Percentiles rank a stretch among this genome's conserved stretches.
These are phyloP conservation scores for Echium plantagineum DNA, from an alignment of 257 asterid species.

Conservation along the genomic window DNA sequence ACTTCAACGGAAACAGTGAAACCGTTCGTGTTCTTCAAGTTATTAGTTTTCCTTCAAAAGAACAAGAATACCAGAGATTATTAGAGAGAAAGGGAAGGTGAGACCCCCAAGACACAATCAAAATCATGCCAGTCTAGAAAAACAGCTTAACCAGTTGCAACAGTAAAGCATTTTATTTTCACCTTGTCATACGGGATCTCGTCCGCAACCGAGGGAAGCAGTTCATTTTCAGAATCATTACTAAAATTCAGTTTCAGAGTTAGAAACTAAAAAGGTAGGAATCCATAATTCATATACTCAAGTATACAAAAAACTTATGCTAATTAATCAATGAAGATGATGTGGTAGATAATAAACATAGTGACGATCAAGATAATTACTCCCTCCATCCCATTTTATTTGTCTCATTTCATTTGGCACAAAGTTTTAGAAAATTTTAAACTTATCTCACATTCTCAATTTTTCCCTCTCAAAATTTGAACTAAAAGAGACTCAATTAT, in stretches of 20 bases:
- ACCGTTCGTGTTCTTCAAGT: too few relatives aligned
- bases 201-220: not conserved
- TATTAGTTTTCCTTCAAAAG: too few relatives aligned
- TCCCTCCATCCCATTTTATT: too few relatives aligned
- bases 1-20: too few relatives aligned
- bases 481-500: too few relatives aligned
- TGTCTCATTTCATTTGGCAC: too few relatives aligned
- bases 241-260: not conserved
- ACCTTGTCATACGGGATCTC: not conserved
- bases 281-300: not conserved
- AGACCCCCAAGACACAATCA: not conserved
- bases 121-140: too few relatives aligned
- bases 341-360: not conserved
- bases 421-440: too few relatives aligned
- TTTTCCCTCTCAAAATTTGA: too few relatives aligned
- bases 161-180: not conserved
- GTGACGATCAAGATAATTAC: too few relatives aligned
- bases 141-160: too few relatives aligned
- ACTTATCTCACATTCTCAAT: too few relatives aligned
- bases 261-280: not conserved
- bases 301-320: not conserved
- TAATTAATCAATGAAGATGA: not conserved
- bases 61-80: not conserved
- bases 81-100: not conserved
- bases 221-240: not conserved